phyloP scores from a whole-genome alignment of 1,284 basidiomycete species.

The Apiotrichum domesticum region DNA sequence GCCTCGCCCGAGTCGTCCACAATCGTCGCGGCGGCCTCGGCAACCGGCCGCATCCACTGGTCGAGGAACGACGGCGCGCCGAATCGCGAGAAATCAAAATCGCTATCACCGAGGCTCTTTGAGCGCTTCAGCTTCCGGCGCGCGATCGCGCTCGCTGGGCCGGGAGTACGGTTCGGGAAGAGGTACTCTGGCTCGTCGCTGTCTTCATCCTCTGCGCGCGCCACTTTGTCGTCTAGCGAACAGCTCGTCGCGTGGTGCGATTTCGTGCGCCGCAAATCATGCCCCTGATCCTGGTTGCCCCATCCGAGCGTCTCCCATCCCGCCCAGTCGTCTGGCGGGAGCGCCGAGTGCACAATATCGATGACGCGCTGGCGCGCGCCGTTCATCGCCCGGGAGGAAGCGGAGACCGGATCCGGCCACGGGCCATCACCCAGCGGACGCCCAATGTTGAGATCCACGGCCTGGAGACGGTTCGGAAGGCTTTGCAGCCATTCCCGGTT shows the following conservation, averaged over 20 bases:
- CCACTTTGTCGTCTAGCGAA: slow-evolving; percentile 11
- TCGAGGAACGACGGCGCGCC: slow-evolving; percentile 8
- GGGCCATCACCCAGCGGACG: slow-evolving; percentile 3
- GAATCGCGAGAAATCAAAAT: slow-evolving; percentile 2
- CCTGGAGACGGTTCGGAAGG: slow-evolving; percentile 29
- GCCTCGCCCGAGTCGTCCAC: slow-evolving; percentile 18
- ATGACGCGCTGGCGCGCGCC: slow-evolving; percentile 34
- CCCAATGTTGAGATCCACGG: slow-evolving; percentile 27
- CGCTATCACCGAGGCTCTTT: slow-evolving; percentile 20
- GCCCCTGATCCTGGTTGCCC: slow-evolving; percentile 15
- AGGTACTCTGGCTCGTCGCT: slow-evolving; percentile 46
- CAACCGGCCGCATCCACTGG: slow-evolving; percentile 6
- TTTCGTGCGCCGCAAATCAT: background rate
- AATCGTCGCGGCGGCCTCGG: slow-evolving; percentile 1
- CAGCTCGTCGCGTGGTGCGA: slow-evolving; percentile 7
- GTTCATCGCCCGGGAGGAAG: slow-evolving; percentile 20
- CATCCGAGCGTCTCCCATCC: slow-evolving; percentile 47
- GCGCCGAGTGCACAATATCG: slow-evolving; percentile 34
- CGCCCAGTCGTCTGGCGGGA: slow-evolving; percentile 46
- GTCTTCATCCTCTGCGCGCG: slow-evolving; percentile 24
- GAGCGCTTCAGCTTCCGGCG: slow-evolving; percentile 34
- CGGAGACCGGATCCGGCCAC: slow-evolving; percentile 13
- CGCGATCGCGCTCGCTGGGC: slow-evolving; percentile 30
- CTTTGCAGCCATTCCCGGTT: slow-evolving; percentile 32
- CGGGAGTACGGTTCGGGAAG: slow-evolving; percentile 48